Base-by-base conservation (phyloP, 768 basidiomycete genomes). In the Solioccasus polychromus region DNA sequence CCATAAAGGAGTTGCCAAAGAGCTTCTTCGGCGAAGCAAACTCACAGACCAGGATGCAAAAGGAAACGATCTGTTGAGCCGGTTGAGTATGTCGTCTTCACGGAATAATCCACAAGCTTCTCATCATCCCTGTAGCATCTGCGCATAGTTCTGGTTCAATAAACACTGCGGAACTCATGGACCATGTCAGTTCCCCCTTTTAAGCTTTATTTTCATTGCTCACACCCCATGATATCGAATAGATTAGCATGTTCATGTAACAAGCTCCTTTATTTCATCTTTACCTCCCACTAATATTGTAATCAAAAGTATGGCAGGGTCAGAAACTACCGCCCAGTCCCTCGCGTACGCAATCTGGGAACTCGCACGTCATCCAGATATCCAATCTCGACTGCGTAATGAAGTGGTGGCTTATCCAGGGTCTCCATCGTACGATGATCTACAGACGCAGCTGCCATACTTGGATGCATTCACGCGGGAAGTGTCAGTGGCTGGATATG, bases 221-320 rank as follows among this genome's bases (percentile, higher is more conserved):
- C 11, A 44, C 15, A 22, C 12, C 15, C 6, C 23, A 42, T 12
- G 20, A 37, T 30, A 15, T 19, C 31, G 7, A 11, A 47, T 28
- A 48, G 47, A 48, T 48, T 8, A 48, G 47, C 47, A 48, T 48
- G 47, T 48, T 48, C 42, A 48, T 48, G 47, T 44, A 39, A 48
- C 28, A 15, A 5, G 12, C 26, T 17, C 8, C 10, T 31, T 15
- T 9, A 8, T 25, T 9, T 11, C 0, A 35, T 14, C 8, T 24
- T 39, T 34, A 8, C 26, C 6, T 17, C 9, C 5, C 2, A 6
- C 36, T 38, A 15, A 44, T 7, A 3, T 5, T 22, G 11, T 32
- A 31, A 32, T 31, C 19, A 22, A 47, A 32, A 45, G 47, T 26
- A n/a, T 48, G 29, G 30, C 47, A 4, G 47, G 47, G 4, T 32